These are phyloP conservation scores for Albugo candida DNA, from an alignment of 352 stramenopile genomes.

Conservation along the genomic window DNA sequence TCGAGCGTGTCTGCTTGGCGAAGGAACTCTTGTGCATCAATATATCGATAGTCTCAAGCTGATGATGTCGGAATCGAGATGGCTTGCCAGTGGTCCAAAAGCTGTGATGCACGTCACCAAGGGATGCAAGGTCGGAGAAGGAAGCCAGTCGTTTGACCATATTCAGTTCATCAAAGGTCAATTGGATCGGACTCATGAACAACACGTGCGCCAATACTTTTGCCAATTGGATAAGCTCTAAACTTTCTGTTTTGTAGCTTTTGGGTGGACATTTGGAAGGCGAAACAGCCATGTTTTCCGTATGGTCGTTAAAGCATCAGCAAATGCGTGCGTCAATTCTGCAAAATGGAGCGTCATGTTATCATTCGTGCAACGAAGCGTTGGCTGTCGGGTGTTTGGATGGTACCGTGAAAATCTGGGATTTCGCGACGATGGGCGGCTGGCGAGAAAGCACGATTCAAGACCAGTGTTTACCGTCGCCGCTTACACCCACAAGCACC, in stretches of 20 bases:
- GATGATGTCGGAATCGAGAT: constrained; percentile 29
- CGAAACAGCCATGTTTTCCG: constrained; percentile 61
- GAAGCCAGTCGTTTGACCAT: background rate
- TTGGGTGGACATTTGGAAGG: constrained; percentile 54
- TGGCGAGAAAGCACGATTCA: constrained; percentile 18
- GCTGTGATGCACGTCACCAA: constrained; percentile 16
- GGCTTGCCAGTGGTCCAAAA: constrained; percentile 10
- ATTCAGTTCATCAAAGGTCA: background rate
- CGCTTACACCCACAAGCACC: constrained; percentile 37
- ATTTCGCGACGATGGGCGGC: constrained; percentile 14
- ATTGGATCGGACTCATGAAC: background rate
- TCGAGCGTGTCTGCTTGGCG: constrained; percentile 58
- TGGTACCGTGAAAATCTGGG: constrained; percentile 67
- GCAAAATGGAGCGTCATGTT: constrained; percentile 47
- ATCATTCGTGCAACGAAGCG: constrained; percentile 61
- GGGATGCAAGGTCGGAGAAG: constrained; percentile 20
- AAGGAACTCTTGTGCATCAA: constrained; percentile 70
- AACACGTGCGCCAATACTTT: background rate
- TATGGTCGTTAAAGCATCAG: constrained; percentile 65
- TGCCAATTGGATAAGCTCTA: background rate
- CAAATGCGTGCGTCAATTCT: constrained; percentile 39
- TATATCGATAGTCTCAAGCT: constrained; percentile 67
- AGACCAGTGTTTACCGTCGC: constrained; percentile 20
- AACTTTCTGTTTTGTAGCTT: constrained; percentile 16
- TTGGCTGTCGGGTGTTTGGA: constrained; percentile 56